phyloP scores from a whole-genome alignment of 2,329 filamentous ascomycete genomes.

The Colletotrichum sp. region DNA sequence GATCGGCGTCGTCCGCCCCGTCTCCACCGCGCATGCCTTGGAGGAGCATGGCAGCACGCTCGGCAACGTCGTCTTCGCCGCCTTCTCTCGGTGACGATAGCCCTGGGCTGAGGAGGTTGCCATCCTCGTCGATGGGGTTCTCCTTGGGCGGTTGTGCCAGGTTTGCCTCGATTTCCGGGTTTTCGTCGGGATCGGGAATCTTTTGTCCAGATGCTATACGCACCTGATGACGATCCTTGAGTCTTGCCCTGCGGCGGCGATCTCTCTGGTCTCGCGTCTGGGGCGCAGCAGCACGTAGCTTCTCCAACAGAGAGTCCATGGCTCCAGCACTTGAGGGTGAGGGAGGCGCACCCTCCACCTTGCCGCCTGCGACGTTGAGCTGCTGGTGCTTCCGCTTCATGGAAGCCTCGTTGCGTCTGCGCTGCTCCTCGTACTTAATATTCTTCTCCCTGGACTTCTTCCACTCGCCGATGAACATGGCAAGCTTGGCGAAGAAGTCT shows the following conservation, averaged over 20 bases:
- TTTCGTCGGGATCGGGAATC: constrained; percentile 76
- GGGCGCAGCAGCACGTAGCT: constrained; percentile 89
- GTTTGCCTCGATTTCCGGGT: constrained; percentile 57
- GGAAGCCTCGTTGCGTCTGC: constrained; percentile 85
- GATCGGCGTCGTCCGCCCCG: constrained; percentile 55
- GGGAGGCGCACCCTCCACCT: constrained; percentile 51
- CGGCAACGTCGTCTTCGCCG: constrained; percentile 78
- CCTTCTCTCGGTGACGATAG: constrained; percentile 47
- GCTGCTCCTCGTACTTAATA: constrained; percentile 78
- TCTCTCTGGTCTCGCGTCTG: constrained; percentile 90
- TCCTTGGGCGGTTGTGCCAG: constrained; percentile 38
- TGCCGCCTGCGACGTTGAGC: constrained; percentile 57
- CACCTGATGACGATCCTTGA: constrained; percentile 91
- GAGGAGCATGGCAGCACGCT: constrained; percentile 81
- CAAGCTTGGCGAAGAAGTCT: constrained; percentile 95
- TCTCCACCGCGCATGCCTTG: constrained; percentile 80
- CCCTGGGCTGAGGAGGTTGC: constrained; percentile 57
- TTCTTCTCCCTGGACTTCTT: constrained; percentile 98
- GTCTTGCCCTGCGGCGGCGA: constrained; percentile 80
- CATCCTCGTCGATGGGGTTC: constrained; percentile 51
- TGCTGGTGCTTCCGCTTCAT: constrained; percentile 90
- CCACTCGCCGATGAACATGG: constrained; percentile 90
- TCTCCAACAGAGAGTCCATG: constrained; percentile 96
- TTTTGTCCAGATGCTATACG: constrained; percentile 89
- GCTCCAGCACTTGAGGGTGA: constrained; percentile 82